Percentiles rank a stretch among this genome's conserved stretches.
Evolutionary conservation across 768 basidiomycete species (phyloP).

Genomic region (Megacollybia marginata): DNA sequence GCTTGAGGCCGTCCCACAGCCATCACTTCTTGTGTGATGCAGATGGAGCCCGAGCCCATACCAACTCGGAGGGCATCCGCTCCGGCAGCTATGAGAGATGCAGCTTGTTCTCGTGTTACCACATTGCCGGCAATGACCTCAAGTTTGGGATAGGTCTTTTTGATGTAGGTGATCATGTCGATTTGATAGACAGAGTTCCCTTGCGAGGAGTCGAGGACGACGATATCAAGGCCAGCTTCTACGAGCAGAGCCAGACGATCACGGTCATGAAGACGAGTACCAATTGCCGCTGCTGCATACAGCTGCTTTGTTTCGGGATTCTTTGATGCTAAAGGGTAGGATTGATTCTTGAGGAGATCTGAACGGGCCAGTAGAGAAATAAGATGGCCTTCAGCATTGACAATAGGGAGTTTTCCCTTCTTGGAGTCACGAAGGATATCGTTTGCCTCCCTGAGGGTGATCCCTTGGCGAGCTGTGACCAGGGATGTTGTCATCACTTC

Average conservation of each 20-base stretch:
- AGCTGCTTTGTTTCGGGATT: conserved; percentile 88
- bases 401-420: conserved; percentile 93
- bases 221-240: conserved; percentile 93
- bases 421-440: conserved; percentile 91
- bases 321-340: conserved; percentile 92
- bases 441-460: conserved; percentile 90
- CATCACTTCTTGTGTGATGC: conserved; percentile 99
- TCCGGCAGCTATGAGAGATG: conserved; percentile 85
- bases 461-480: conserved; percentile 81
- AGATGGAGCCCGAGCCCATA: conserved; percentile 98
- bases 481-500: conserved; percentile 87
- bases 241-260: conserved; percentile 81
- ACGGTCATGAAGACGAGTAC: conserved; percentile 83
- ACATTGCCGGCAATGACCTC: conserved; percentile 98
- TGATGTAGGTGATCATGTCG: conserved; percentile 95
- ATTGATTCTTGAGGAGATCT: conserved; percentile 95
- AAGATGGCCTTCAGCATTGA: conserved; percentile 60
- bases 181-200: conserved; percentile 92
- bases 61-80: conserved; percentile 94
- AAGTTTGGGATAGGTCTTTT: conserved; percentile 72
- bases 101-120: conserved; percentile 96
- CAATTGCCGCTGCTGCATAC: conserved; percentile 92
- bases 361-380: conserved; percentile 89
- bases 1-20: conserved; percentile 98
- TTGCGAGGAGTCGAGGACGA: conserved; percentile 92